These are phyloP conservation scores for Neonectria magnoliae DNA, from an alignment of 2,329 filamentous ascomycete species.

Conservation along the genomic window DNA sequence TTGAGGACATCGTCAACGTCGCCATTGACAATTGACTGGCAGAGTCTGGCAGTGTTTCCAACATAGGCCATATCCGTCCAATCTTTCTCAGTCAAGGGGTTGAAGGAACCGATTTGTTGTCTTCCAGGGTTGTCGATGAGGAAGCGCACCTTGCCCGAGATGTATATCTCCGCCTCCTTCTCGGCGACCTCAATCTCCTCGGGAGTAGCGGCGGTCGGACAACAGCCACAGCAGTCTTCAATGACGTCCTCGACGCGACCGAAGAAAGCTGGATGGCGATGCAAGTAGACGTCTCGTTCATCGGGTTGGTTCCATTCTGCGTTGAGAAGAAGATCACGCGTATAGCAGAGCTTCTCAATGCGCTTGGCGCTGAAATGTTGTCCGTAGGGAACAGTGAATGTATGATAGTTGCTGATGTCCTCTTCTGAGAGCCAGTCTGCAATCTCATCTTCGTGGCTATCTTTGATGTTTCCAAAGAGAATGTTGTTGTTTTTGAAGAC, in stretches of 20 bases:
- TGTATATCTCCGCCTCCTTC: conserved; percentile 78
- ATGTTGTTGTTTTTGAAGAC: conserved; percentile 51
- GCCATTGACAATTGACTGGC: conserved; percentile 81
- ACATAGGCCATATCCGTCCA: conserved; percentile 95
- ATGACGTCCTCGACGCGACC: conserved; percentile 79
- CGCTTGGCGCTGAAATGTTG: conserved; percentile 69
- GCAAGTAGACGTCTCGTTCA: conserved; percentile 79
- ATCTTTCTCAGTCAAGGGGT: conserved; percentile 82
- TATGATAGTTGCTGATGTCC: conserved; percentile 83
- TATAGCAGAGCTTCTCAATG: conserved; percentile 85
- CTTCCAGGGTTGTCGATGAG: conserved; percentile 84
- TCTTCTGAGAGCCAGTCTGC: conserved; percentile 84
- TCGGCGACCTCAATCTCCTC: conserved; percentile 78
- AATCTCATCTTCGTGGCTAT: conserved; percentile 80
- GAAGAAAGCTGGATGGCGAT: conserved; percentile 88
- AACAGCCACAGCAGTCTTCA: conserved; percentile 83
- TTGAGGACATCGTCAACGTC: conserved; percentile 76
- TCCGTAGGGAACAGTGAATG: conserved; percentile 77
- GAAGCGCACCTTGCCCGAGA: conserved; percentile 78
- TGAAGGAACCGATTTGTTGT: conserved; percentile 77
- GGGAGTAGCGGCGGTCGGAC: conserved; percentile 73
- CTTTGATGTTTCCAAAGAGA: conserved; percentile 78
- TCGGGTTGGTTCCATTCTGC: conserved; percentile 86
- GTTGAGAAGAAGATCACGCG: conserved; percentile 83
- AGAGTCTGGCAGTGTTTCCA: conserved; percentile 79